Percentiles rank a stretch among this genome's conserved stretches.
phyloP scores from a whole-genome alignment of 768 basidiomycete genomes.

The Leccinellum rugosiceps region DNA sequence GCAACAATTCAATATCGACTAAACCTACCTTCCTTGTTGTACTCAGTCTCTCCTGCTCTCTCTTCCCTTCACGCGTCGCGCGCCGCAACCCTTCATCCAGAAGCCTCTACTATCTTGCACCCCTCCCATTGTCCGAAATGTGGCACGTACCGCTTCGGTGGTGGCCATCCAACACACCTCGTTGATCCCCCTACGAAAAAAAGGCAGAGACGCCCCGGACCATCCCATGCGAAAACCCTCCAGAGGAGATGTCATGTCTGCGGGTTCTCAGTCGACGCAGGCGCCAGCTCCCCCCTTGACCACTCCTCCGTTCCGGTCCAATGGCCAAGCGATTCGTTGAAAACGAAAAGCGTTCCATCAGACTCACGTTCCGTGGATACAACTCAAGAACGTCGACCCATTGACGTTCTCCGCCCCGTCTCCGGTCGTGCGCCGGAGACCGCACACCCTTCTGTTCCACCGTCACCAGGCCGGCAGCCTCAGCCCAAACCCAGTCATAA shows the following conservation, averaged over 20 bases:
- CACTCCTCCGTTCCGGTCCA: neutral
- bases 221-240: constrained; percentile 1
- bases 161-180: constrained; percentile 36
- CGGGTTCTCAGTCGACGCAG: constrained; percentile 11
- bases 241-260: constrained; percentile 22
- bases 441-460: neutral
- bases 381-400: neutral
- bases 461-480: constrained; percentile 24
- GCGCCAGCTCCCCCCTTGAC: neutral
- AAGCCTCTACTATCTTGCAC: constrained; percentile 18
- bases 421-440: neutral
- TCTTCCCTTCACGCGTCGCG: constrained; percentile 60
- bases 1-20: constrained; percentile 44
- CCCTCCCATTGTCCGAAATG: constrained; percentile 49
- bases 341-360: neutral
- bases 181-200: constrained; percentile 23
- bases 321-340: neutral
- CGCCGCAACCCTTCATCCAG: constrained; percentile 30
- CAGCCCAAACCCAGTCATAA: constrained; percentile 37
- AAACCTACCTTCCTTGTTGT: constrained; percentile 47
- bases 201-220: constrained; percentile 9
- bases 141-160: constrained; percentile 46
- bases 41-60: constrained; percentile 51
- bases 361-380: neutral
- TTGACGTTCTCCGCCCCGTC: neutral